Conservation (phyloP, 208 protist genomes). For the Acanthamoeba healyi region DNA sequence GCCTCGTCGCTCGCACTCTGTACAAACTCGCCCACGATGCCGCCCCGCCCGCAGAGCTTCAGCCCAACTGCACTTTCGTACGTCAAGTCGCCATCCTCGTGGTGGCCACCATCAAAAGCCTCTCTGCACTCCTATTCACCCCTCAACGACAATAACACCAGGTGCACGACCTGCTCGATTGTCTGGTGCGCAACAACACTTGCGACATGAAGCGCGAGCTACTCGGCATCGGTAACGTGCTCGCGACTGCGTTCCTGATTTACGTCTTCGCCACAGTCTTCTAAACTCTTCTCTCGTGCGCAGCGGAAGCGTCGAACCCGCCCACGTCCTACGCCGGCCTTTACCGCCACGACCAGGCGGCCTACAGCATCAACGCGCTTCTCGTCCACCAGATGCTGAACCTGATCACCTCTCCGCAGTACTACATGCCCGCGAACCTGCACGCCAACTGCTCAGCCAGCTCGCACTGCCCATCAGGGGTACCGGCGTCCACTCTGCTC, state of each 20-base stretch:
- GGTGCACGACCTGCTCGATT: conserved; percentile 27
- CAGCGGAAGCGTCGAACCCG: conserved; percentile 35
- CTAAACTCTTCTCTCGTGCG: too few species aligned
- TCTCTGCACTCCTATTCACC: not conserved
- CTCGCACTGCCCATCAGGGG: not conserved
- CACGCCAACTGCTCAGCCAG: conserved; percentile 21
- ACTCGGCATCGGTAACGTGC: conserved; percentile 15
- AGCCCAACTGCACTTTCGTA: conserved; percentile 62
- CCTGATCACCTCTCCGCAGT: not conserved
- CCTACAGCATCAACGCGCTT: conserved; percentile 37
- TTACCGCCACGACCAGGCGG: conserved; percentile 9
- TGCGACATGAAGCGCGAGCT: conserved; percentile 2
- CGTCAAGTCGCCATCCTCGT: not conserved
- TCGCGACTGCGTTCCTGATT: not conserved
- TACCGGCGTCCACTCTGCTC: too few species aligned
- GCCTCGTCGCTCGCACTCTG: conserved; percentile 20
- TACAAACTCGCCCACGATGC: not conserved
- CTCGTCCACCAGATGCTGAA: not conserved
- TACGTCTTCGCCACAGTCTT: not conserved
- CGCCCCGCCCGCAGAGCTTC: not conserved
- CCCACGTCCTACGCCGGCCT: conserved; percentile 32
- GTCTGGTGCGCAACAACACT: conserved; percentile 62
- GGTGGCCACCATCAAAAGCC: not conserved
- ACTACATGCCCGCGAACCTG: conserved; percentile 7
- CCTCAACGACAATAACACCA: not conserved